Evolutionary conservation across 805 yeast species (phyloP).

Genomic region (Lipomyces sp.): DNA sequence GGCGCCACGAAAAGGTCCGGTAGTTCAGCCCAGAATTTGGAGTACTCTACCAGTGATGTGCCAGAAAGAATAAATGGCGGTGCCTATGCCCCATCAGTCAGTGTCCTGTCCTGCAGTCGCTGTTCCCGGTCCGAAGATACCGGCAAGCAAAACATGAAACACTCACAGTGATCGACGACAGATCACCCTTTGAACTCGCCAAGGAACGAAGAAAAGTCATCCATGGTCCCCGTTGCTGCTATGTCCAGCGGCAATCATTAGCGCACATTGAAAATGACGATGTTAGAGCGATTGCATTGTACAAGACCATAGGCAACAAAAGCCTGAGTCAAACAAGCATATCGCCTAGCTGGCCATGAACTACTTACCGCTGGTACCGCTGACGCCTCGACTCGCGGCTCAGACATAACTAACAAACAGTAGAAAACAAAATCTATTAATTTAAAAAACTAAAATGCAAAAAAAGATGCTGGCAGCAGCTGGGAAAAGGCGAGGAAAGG

Average conservation of each 20-base stretch:
- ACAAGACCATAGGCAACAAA: neutral
- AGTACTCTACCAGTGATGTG: constrained; percentile 84
- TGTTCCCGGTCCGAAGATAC: neutral
- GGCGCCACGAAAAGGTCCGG: constrained; percentile 83
- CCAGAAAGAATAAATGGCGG: constrained; percentile 96
- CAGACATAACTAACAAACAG: neutral
- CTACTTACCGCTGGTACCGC: neutral
- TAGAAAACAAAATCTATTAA: neutral
- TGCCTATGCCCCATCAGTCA: constrained; percentile 51
- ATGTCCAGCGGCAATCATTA: neutral
- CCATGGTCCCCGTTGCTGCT: constrained; percentile 63
- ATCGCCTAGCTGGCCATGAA: neutral
- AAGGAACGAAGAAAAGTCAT: constrained; percentile 87
- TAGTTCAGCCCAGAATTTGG: constrained; percentile 90
- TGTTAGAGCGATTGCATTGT: neutral
- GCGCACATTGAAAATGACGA: neutral
- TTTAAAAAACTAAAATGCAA: neutral
- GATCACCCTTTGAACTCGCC: constrained; percentile 90
- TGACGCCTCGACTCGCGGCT: neutral
- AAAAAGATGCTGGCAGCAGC: neutral
- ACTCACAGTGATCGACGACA: constrained; percentile 73
- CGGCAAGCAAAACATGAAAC: neutral
- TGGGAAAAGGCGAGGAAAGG: neutral
- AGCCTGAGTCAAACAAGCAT: neutral
- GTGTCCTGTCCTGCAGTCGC: neutral